A percentile compares a stretch with the other conserved stretches of the same genome.
Evolutionary conservation across 2,329 filamentous ascomycete species (phyloP).

Genomic region (Fusarium bactridioides): DNA sequence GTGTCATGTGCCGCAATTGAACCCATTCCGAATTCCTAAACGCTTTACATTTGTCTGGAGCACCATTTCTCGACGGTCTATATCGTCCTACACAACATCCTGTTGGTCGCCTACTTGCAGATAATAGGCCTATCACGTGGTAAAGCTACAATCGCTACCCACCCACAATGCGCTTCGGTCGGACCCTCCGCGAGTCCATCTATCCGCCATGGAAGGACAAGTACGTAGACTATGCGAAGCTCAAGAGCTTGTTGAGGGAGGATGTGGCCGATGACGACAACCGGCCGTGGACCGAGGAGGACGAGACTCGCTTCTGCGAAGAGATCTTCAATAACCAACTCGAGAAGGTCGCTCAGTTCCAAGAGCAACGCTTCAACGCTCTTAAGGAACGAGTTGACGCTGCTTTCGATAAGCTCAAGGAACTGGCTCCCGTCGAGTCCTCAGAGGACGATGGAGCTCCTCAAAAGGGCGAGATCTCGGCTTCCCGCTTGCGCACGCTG

Average conservation of each 20-base stretch:
- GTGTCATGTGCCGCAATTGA: constrained; percentile 28
- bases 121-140: background rate
- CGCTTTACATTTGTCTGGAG: background rate
- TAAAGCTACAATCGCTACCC: background rate
- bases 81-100: background rate
- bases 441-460: constrained; percentile 59
- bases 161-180: constrained; percentile 84
- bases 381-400: constrained; percentile 63
- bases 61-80: background rate
- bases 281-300: constrained; percentile 84
- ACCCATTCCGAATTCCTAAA: background rate
- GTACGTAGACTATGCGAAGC: constrained; percentile 95
- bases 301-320: constrained; percentile 93
- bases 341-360: constrained; percentile 93
- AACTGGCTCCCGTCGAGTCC: constrained; percentile 68
- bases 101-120: constrained; percentile 3
- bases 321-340: constrained; percentile 94
- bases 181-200: constrained; percentile 79
- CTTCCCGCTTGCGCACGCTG: constrained; percentile 71
- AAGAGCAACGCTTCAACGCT: constrained; percentile 74
- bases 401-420: constrained; percentile 75
- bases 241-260: constrained; percentile 89
- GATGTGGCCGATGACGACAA: constrained; percentile 68
- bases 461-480: constrained; percentile 58
- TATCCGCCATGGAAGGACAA: constrained; percentile 90